These are phyloP conservation scores for Corymbia calophylla DNA, from an alignment of 441 rosid species.

Conservation along the genomic window DNA sequence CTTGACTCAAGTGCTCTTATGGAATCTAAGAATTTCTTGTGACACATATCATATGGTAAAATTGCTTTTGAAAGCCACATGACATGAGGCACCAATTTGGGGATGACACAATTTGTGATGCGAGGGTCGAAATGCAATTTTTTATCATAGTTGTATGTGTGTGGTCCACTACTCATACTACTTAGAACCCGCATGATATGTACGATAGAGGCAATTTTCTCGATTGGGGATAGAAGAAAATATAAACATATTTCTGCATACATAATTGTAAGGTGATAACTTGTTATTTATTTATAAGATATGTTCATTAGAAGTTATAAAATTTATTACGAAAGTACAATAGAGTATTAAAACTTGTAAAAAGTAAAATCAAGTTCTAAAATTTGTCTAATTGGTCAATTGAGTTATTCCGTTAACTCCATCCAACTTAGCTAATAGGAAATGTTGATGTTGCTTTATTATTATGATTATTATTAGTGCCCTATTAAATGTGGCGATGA, in stretches of 20 bases:
- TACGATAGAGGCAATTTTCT: not conserved
- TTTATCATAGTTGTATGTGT: not conserved
- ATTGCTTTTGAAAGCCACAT: not conserved
- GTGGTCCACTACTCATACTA: not conserved
- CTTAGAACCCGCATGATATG: not conserved
- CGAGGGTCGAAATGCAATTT: not conserved
- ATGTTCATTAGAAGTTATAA: not conserved
- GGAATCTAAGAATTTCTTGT: not conserved
- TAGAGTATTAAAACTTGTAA: accelerated
- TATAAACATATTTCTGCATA: not conserved
- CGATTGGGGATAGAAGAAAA: not conserved
- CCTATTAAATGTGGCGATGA: no score
- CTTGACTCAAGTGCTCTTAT: not conserved
- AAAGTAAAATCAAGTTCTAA: accelerated
- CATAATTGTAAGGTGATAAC: not conserved
- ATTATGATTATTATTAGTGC: accelerated
- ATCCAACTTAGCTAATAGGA: no score
- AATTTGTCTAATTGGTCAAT: no score
- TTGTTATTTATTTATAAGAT: no score
- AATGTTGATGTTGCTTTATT: no score
- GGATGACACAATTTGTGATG: not conserved
- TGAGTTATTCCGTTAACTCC: accelerated
- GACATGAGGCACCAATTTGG: not conserved
- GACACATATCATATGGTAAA: not conserved
- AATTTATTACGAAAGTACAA: accelerated